Evolutionary conservation across 1,284 basidiomycete species (phyloP), one percentile per base, ranked within the genome.

Genomic region (Takashimella koratensis): DNA sequence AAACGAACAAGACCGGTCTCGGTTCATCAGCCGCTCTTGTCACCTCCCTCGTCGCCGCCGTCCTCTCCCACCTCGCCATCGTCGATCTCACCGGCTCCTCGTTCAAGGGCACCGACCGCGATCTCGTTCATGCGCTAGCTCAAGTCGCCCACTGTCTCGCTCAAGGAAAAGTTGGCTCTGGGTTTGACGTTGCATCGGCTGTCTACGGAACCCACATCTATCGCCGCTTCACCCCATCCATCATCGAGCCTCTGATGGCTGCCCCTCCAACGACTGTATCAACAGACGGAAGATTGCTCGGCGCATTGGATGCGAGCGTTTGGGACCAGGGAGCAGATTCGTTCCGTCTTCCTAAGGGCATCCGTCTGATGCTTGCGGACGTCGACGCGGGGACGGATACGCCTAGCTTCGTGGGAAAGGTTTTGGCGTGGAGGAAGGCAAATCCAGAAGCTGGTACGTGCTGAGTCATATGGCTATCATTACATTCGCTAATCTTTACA

Each of bases 11-110:
- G 78, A 98, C 96, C 0, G 96, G 96, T 2, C 84, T 98, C 42
- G 96, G 96, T 25, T 97, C 93, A 3, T 97, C 93, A 8, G 95
- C 95, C 0, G 91, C 96, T 0, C 84, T 99, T 66, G 96, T 97
- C 67, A 97, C 96, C 0, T 96, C 94, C 30, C 83, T 98, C 52
- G 87, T 92, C 44, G 86, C 88, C 27, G 86, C 86, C 3, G 80
- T 99, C 23, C 82, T 98, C 21, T 75, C 92, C 10, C 90, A 92
- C 66, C 80, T 95, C 54, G 77, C 78, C 40, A 80, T 86, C 45
- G 83, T 91, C 58, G 74, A 82, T 26, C 59, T 56, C 26, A 25
- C 54, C 0, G 21, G 54, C 13, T 8, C 74, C n/a, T 16, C 13
- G n/a, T 36, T 16, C 16, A 8, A 36, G 16, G 8, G 10, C 8